Percentiles rank a stretch among this genome's conserved stretches.
Evolutionary conservation across 495 filamentous ascomycete genomes (phyloP).

Genomic region (Clohesyomyces aquaticus): DNA sequence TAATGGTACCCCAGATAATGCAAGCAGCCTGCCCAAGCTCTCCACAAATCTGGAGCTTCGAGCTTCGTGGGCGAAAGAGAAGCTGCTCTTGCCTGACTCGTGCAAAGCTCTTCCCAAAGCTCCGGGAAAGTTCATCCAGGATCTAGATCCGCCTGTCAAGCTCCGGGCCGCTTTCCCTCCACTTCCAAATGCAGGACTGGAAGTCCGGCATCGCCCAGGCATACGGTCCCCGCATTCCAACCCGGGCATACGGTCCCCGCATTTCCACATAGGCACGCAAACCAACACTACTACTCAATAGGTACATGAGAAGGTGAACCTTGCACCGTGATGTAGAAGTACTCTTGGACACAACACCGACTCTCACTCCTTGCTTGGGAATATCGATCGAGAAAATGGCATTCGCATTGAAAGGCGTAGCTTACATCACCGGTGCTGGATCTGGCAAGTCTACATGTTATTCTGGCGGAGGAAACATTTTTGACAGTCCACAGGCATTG

Average conservation of each 20-base stretch:
- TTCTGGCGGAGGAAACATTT: background rate
- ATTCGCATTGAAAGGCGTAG: slow-evolving; percentile 45
- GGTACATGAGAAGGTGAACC: background rate
- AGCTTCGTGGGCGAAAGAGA: no score
- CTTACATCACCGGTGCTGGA: slow-evolving; percentile 51
- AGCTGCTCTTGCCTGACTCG: slow-evolving; percentile 3
- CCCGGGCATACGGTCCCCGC: slow-evolving; percentile 14
- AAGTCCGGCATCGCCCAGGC: background rate
- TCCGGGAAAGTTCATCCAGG: slow-evolving; percentile 22
- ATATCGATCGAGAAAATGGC: no score
- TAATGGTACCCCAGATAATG: no score
- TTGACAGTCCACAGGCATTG: slow-evolving; percentile 44
- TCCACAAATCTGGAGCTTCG: no score
- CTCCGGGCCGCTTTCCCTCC: background rate
- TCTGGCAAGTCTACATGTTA: slow-evolving; percentile 41
- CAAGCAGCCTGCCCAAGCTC: no score
- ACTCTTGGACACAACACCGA: background rate
- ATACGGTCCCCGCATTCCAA: background rate
- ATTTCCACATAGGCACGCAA: background rate
- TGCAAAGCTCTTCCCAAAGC: background rate
- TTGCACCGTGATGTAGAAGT: background rate
- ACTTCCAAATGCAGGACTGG: background rate
- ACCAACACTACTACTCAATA: background rate
- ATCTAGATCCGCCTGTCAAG: background rate
- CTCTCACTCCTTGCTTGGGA: background rate